Conservation (phyloP, 1,284 basidiomycete species). For the Sanghuangporus baumii region DNA sequence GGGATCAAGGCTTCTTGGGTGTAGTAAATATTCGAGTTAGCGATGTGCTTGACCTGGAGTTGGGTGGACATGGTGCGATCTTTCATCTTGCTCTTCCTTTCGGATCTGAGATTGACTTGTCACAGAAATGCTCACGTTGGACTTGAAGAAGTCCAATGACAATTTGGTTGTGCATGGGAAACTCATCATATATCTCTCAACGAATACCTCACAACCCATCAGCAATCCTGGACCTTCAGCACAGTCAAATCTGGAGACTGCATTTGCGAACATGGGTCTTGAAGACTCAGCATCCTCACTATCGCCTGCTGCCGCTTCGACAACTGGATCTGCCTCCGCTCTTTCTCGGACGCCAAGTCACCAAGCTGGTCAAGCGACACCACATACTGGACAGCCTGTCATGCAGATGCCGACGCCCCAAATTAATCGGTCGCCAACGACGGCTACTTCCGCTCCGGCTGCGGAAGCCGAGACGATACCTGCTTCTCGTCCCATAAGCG, state of each 20-base stretch:
- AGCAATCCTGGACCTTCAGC: slow-evolving; percentile 69
- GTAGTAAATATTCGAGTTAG: slow-evolving; percentile 90
- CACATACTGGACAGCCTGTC: slow-evolving; percentile 32
- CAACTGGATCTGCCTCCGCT: slow-evolving; percentile 28
- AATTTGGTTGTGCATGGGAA: slow-evolving; percentile 87
- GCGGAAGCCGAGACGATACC: slow-evolving; percentile 30
- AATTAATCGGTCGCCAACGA: slow-evolving; percentile 20
- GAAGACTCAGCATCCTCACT: slow-evolving; percentile 50
- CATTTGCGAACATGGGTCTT: slow-evolving; percentile 52
- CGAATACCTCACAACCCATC: slow-evolving; percentile 71
- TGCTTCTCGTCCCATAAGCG: slow-evolving; percentile 33
- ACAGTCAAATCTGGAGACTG: slow-evolving; percentile 46
- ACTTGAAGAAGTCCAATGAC: slow-evolving; percentile 87
- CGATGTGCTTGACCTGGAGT: slow-evolving; percentile 84
- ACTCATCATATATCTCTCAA: slow-evolving; percentile 87
- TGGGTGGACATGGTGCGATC: slow-evolving; percentile 80
- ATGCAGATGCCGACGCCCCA: slow-evolving; percentile 35
- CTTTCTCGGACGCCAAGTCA: slow-evolving; percentile 51
- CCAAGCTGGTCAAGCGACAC: slow-evolving; percentile 33
- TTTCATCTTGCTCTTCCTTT: background rate
- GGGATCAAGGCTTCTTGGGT: slow-evolving; percentile 92
- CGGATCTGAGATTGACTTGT: background rate
- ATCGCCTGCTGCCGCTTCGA: slow-evolving; percentile 30
- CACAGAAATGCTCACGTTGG: slow-evolving; percentile 83
- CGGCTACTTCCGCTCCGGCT: slow-evolving; percentile 28